Base-by-base conservation (phyloP, 2,329 filamentous ascomycete species). In the Colletotrichum sp. region DNA sequence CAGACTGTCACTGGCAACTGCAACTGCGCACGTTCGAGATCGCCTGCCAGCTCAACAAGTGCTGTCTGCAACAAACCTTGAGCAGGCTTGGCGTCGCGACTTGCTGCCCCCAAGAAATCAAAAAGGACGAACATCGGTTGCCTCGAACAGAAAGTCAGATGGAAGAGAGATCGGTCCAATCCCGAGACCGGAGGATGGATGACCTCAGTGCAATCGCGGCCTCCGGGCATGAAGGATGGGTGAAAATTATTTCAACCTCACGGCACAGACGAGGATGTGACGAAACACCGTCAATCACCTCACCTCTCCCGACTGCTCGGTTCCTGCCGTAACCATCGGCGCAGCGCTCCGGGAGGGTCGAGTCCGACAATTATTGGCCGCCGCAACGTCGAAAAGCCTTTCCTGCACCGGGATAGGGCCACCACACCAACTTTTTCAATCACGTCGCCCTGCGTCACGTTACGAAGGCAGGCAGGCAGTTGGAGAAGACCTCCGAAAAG, bases 11-110 rank as follows among this genome's bases (percentile, higher is more conserved):
- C 30, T 24, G 58, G 26, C 67, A 63, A 21, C 10, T 21, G n/a
- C 38, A 43, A 43, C 38, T 43, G 38, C 57, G 57, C 57, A 63
- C 57, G 28, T 63, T 26, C n/a, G 7, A 30, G 61, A 72, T 67
- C 61, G 63, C 28, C 69, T 72, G 73, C 70, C 69, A 75, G 52
- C 73, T 67, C 73, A 68, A 61, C 52, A 67, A 67, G n/a, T n/a
- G 26, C 32, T 58, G 70, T 58, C 34, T 52, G 72, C 69, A 48
- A 21, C 72, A 66, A 67, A 66, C 52, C 68, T 67, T 68, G 38
- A 32, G 15, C 12, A 18, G 16, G 58, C 32, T 58, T 55, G 26
- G 16, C 34, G 16, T 70, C 26, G 16, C 28, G 28, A 24, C 13
- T n/a, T 57, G 24, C 24, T 55, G 58, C 57, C 57, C 30, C 34